These are phyloP conservation scores for Bruguiera sexangula DNA, from an alignment of 345 rosid genomes.

Conservation along the genomic window DNA sequence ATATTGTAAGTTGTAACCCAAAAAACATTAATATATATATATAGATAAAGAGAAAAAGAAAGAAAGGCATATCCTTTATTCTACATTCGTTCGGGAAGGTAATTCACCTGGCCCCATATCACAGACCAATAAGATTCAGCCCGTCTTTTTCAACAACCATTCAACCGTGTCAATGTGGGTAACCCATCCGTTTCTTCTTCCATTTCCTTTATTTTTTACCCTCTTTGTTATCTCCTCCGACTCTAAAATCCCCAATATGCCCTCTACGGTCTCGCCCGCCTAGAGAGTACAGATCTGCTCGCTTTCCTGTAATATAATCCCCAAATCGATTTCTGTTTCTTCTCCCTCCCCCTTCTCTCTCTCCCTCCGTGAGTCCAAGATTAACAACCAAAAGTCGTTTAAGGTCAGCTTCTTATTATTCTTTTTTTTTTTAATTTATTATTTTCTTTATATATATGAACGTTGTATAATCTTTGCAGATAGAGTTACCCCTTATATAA, in stretches of 20 bases:
- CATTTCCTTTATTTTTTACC: neutral
- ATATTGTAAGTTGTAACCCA: no score
- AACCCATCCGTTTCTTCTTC: neutral
- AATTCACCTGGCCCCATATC: neutral
- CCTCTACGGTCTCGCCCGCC: no score
- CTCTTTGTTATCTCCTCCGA: neutral
- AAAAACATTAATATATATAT: no score
- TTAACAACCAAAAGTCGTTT: neutral
- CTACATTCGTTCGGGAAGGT: neutral
- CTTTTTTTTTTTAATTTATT: neutral
- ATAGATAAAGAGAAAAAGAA: no score
- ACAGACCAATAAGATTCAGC: neutral
- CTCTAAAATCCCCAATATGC: no score
- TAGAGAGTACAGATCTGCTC: conserved; percentile 14
- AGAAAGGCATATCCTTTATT: neutral
- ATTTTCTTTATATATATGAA: neutral
- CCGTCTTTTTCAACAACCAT: neutral
- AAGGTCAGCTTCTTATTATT: neutral
- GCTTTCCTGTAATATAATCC: neutral
- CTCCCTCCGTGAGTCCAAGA: neutral
- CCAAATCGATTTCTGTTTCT: neutral
- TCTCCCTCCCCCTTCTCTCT: neutral
- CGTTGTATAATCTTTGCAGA: no score
- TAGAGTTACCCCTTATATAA: neutral
- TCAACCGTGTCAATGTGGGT: conserved; percentile 17